Base-by-base conservation (phyloP, 1,284 basidiomycete genomes). In the Microbotryum lychnidis-dioicae region DNA sequence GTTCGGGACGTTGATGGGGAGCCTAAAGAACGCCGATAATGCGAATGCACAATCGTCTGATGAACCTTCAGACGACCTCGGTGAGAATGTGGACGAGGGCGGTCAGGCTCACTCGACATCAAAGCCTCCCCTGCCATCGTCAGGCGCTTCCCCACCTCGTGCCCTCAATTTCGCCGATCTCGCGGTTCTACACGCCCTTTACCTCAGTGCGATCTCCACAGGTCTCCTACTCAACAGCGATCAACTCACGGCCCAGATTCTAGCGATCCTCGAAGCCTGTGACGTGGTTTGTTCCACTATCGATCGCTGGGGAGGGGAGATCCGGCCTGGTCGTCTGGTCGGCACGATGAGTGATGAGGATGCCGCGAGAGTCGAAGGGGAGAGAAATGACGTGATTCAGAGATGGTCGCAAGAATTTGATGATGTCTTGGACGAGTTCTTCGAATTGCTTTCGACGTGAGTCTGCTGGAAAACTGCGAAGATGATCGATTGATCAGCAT, bases 91-190 rank as follows among this genome's bases (percentile, higher is more conserved):
- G 25, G 18, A 21, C 18, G 25, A 46, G 44, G 12, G 25, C 29
- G 20, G 27, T 6, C 12, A 12, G 37, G 12, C 37, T 42, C 37
- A 42, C 16, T 42, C 37, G 37, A 42, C 37, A 16, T 42, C 37
- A 12, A 42, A 42, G 16, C 37, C 12, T 42, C 37, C 37, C 37
- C 37, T 18, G 31, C 18, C 16, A 20, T 31, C 25, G 54, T 46
- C 45, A 21, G 25, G 4, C n/a, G 14, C 49, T 23, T 25, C 18
- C 23, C 16, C 49, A 14, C 20, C 25, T 27, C 49, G 25, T 4
- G 7, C 31, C 10, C 54, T 55, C 54, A 45, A 55, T 29, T 55
- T 55, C 31, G 47, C 54, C n/a, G 31, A 25, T 18, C 29, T 55
- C 27, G 25, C 45, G 14, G 10, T 44, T n/a, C 25, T 55, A 0